Percentiles rank a stretch among this genome's conserved stretches.
Evolutionary conservation across 2,329 filamentous ascomycete genomes (phyloP).

Genomic region (Drechslerella coelobrocha): DNA sequence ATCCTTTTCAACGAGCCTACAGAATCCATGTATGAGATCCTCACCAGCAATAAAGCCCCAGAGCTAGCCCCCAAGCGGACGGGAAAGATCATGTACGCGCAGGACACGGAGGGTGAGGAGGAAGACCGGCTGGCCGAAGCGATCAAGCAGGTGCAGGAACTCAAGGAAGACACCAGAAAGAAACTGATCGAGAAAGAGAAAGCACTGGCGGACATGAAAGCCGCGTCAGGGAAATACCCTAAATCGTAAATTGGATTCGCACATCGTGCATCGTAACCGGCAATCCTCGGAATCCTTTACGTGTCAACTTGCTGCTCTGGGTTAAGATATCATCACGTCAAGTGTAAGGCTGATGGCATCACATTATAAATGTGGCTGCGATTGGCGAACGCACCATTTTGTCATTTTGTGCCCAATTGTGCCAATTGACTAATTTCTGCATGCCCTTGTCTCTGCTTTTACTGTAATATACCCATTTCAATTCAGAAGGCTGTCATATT

Average conservation of each 20-base stretch:
- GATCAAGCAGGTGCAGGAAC: slow-evolving; percentile 54
- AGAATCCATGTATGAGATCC: slow-evolving; percentile 84
- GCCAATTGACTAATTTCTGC: no score
- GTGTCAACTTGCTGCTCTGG: slow-evolving; percentile 1
- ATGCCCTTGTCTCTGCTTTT: background rate
- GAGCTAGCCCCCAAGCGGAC: slow-evolving; percentile 47
- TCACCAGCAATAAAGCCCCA: slow-evolving; percentile 64
- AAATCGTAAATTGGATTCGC: slow-evolving; percentile 4
- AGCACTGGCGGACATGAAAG: slow-evolving; percentile 54
- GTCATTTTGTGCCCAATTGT: background rate
- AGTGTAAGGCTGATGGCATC: slow-evolving; percentile 31
- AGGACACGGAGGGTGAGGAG: slow-evolving; percentile 54
- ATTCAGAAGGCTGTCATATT: background rate
- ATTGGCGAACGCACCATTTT: slow-evolving; percentile 10
- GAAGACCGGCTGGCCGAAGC: slow-evolving; percentile 54
- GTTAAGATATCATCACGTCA: slow-evolving; percentile 26
- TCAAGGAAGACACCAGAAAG: slow-evolving; percentile 53
- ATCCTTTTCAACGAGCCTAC: slow-evolving; percentile 97
- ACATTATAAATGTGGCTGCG: slow-evolving; percentile 16
- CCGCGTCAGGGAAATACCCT: slow-evolving; percentile 41
- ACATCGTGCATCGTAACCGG: background rate
- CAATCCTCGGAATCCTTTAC: no score
- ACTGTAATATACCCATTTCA: slow-evolving; percentile 6
- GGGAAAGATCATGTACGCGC: slow-evolving; percentile 53
- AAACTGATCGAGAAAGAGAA: slow-evolving; percentile 54